phyloP scores from a whole-genome alignment of 257 asterid genomes.

The Solanum arcanum region DNA sequence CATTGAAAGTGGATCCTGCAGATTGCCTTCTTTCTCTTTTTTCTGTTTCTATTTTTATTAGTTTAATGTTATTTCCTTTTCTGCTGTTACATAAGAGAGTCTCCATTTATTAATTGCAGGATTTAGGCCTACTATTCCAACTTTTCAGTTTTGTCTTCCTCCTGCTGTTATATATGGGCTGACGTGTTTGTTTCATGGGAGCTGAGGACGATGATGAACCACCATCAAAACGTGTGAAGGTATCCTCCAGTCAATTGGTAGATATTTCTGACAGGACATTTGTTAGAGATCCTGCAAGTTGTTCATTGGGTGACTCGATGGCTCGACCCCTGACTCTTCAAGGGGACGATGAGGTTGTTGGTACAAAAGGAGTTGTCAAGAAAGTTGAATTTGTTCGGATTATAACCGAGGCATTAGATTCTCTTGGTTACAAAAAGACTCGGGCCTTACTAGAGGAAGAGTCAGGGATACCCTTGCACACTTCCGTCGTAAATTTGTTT shows the following conservation, averaged over 20 bases:
- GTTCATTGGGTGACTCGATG: constrained; percentile 45
- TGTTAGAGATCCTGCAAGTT: constrained; percentile 39
- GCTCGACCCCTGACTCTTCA: constrained; percentile 50
- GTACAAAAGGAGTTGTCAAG: constrained; percentile 58
- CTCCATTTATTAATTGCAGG: background rate
- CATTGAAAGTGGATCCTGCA: background rate
- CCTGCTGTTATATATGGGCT: constrained; percentile 48
- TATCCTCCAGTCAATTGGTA: constrained; percentile 32
- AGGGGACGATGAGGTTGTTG: constrained; percentile 63
- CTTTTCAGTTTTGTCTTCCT: background rate
- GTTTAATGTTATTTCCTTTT: background rate
- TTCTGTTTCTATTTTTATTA: background rate
- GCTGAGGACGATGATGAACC: constrained; percentile 78
- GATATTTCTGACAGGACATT: constrained; percentile 36
- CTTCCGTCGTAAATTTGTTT: constrained; percentile 42
- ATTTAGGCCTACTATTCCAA: constrained; percentile 2
- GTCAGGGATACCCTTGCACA: constrained; percentile 58
- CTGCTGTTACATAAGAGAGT: background rate
- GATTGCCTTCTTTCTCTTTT: background rate
- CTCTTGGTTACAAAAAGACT: constrained; percentile 63
- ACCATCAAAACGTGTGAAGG: constrained; percentile 78
- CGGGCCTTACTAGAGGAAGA: constrained; percentile 67
- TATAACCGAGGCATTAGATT: constrained; percentile 70
- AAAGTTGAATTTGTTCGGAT: constrained; percentile 67
- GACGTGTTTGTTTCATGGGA: constrained; percentile 80